These are phyloP conservation scores for Ceratocystis lukuohia DNA, from an alignment of 2,329 filamentous ascomycete species.

Conservation along the genomic window DNA sequence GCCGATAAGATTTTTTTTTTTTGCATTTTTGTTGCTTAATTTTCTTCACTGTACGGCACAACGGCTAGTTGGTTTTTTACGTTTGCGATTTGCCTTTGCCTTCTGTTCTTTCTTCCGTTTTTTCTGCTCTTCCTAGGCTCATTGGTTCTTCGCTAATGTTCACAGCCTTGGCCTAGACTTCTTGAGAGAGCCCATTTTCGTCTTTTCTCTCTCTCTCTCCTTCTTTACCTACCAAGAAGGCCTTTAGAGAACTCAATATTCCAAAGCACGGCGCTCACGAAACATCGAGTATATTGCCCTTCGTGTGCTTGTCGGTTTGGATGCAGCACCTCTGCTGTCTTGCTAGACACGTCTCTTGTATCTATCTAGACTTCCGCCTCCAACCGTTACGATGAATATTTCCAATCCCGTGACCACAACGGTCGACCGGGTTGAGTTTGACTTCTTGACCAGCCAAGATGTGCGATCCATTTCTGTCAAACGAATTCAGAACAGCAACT, in stretches of 20 bases:
- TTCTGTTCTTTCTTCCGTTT: neutral
- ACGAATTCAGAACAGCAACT: conserved; percentile 80
- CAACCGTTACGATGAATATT: conserved; percentile 43
- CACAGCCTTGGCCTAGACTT: neutral
- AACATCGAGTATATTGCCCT: neutral
- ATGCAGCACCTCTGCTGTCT: neutral
- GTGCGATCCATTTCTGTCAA: conserved; percentile 85
- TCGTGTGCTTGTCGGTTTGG: neutral
- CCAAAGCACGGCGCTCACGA: neutral
- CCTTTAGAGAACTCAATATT: neutral
- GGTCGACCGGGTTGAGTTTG: conserved; percentile 81
- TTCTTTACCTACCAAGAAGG: neutral
- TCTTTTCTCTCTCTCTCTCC: neutral
- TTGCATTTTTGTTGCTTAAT: neutral
- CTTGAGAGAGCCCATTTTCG: neutral
- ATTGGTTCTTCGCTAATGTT: neutral
- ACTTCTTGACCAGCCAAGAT: conserved; percentile 67
- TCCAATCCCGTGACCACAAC: conserved; percentile 71
- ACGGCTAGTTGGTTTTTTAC: neutral
- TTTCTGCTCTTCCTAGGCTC: neutral
- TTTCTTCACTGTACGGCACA: neutral
- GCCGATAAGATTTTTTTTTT: conserved; percentile 1
- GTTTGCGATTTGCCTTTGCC: neutral
- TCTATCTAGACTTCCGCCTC: neutral
- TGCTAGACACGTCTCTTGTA: neutral